Evolutionary conservation across 495 filamentous ascomycete genomes (phyloP).

Genomic region (Annulohypoxylon moriforme): DNA sequence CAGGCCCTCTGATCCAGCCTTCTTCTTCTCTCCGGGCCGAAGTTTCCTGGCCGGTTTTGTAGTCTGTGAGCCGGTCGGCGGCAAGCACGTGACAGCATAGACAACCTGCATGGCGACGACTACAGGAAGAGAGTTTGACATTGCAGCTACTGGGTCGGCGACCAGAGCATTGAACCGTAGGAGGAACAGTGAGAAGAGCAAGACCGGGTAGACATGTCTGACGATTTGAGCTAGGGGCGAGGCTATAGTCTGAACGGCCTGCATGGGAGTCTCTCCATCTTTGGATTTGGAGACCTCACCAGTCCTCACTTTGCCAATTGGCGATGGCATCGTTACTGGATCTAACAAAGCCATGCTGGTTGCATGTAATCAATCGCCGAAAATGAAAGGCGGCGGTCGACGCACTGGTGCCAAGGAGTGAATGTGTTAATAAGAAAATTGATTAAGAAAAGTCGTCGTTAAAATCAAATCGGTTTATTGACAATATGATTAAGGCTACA

Average conservation of each 20-base stretch:
- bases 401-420: neutral
- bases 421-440: neutral
- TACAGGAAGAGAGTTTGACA: slow-evolving; percentile 69
- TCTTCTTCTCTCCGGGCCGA: slow-evolving; percentile 59
- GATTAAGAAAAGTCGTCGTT: neutral
- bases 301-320: slow-evolving; percentile 30
- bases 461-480: neutral
- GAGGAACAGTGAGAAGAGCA: slow-evolving; percentile 71
- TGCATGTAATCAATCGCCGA: slow-evolving; percentile 5
- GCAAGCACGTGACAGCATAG: slow-evolving; percentile 80
- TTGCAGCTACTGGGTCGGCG: slow-evolving; percentile 72
- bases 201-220: slow-evolving; percentile 69
- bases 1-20: slow-evolving; percentile 50
- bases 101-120: slow-evolving; percentile 71
- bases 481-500: neutral
- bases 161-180: slow-evolving; percentile 75
- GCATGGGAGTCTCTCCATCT: slow-evolving; percentile 42
- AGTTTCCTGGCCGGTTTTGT: slow-evolving; percentile 48
- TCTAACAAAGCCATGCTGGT: slow-evolving; percentile 50
- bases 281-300: slow-evolving; percentile 37
- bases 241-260: slow-evolving; percentile 49
- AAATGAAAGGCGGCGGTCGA: neutral
- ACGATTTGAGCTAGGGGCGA: slow-evolving; percentile 49
- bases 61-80: slow-evolving; percentile 64
- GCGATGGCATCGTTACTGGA: slow-evolving; percentile 43